Conservation (phyloP, 1,284 basidiomycete species). For the Ceratobasidium theobromae region DNA sequence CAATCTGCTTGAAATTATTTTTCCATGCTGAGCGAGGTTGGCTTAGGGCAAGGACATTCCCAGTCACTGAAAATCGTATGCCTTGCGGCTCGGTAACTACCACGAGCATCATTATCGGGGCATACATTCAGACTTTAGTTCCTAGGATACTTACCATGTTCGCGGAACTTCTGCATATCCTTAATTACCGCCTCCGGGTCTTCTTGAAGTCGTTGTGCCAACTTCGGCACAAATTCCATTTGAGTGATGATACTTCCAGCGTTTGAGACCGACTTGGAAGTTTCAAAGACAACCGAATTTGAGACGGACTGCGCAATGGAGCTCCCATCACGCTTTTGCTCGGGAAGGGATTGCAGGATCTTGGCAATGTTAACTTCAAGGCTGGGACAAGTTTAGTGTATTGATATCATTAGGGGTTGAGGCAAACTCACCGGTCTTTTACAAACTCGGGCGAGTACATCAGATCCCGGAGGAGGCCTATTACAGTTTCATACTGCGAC, state of each 20-base stretch:
- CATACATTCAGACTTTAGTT: background rate
- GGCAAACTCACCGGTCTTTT: constrained; percentile 66
- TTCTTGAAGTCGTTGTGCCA: constrained; percentile 74
- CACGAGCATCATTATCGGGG: constrained; percentile 13
- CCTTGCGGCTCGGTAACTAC: constrained; percentile 78
- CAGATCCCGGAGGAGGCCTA: constrained; percentile 88
- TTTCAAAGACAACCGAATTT: constrained; percentile 67
- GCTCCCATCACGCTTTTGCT: constrained; percentile 88
- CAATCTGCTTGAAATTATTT: constrained; percentile 66
- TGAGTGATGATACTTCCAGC: constrained; percentile 73
- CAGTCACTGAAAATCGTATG: constrained; percentile 84
- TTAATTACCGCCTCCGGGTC: constrained; percentile 69
- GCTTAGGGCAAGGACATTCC: constrained; percentile 74
- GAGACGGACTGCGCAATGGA: constrained; percentile 77
- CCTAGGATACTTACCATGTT: constrained; percentile 56
- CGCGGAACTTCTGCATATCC: constrained; percentile 73
- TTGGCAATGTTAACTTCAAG: constrained; percentile 87
- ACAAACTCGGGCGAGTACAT: constrained; percentile 83
- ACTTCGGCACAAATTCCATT: constrained; percentile 76
- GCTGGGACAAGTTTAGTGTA: constrained; percentile 46
- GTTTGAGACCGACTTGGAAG: constrained; percentile 64
- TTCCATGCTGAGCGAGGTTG: constrained; percentile 73
- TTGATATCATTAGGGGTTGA: no score
- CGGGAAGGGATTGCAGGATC: constrained; percentile 88
- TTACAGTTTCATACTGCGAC: constrained; percentile 75